Base-by-base conservation (phyloP, 2,329 filamentous ascomycete species). In the Pseudogymnoascus sp. region DNA sequence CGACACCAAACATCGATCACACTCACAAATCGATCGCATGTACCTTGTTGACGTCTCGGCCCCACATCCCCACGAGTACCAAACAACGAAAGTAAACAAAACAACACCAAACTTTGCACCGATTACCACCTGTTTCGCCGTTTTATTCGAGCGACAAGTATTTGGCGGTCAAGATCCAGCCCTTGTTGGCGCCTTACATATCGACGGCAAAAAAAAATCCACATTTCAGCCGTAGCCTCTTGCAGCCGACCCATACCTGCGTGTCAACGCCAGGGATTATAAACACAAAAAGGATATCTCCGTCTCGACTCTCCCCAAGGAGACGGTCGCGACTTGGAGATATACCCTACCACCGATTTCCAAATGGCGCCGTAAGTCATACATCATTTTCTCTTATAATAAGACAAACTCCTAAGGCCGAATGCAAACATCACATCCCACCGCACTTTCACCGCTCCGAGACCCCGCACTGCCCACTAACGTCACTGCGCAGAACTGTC, bases 281-380 rank as follows among this genome's bases (percentile, higher is more conserved):
- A 39, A 41, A 38, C 58, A 41, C 35, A 60, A 38, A 60, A 60
- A 60, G 69, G 63, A 64, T 70, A 69, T 72, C 70, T 69, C 68
- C 65, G 61, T 70, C 69, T 66, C 68, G 69, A 67, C 69, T 70
- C 67, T 72, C 70, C 71, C 28, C n/a, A 63, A 65, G 66, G 65
- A 69, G 69, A 69, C 69, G 66, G 69, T 72, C 68, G 70, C 64
- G 66, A 66, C 67, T 63, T 66, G 65, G 67, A 68, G 70, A 71
- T 72, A 70, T 66, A 67, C 69, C 69, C 67, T 68, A 60, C 33
- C 33, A 60, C 38, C 33, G 38, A 60, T 7, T 39, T 41, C 12
- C 49, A 55, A 30, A 60, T 60, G 58, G 14, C 58, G 66, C 64
- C 66, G 67, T 69, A 68, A 66, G 66, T 67, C 38, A 30, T 28